A percentile compares a stretch with the other conserved stretches of the same genome.
These are phyloP conservation scores for Dryas integrifolia DNA, from an alignment of 331 rosid genomes.

Conservation along the genomic window DNA sequence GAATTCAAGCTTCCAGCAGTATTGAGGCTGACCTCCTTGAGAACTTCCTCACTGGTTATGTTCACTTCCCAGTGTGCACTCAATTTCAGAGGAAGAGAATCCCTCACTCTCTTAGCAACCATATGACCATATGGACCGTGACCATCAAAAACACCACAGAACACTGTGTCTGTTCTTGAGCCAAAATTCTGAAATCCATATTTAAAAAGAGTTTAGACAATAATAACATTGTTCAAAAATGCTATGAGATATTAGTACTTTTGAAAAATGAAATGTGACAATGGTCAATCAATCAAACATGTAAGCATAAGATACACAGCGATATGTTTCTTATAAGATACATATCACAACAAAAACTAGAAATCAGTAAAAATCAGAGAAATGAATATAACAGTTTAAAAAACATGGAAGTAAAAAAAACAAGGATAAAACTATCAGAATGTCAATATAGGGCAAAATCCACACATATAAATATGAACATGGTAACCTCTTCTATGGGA, in stretches of 20 bases:
- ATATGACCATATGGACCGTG: constrained; percentile 97
- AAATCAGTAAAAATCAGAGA: background rate
- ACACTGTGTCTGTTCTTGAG: constrained; percentile 67
- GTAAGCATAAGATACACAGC: background rate
- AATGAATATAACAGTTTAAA: background rate
- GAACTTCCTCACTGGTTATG: constrained; percentile 54
- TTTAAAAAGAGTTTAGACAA: constrained; percentile 17
- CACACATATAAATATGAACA: background rate
- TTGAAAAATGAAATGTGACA: too few species aligned
- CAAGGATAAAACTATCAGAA: background rate
- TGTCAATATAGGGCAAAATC: background rate
- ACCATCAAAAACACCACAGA: constrained; percentile 98
- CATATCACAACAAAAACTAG: background rate
- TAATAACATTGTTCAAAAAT: background rate
- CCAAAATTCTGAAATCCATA: constrained; percentile 69
- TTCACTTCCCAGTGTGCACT: constrained; percentile 79
- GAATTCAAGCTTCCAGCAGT: constrained; percentile 62
- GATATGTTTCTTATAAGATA: background rate
- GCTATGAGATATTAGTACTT: too few species aligned
- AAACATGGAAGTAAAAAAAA: background rate
- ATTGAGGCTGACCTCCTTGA: constrained; percentile 64
- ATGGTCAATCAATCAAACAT: background rate
- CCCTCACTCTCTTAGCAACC: constrained; percentile 99
- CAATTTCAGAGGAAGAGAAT: constrained; percentile 86
- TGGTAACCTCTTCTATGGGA: background rate